Evolutionary conservation across 768 basidiomycete genomes (phyloP).

Genomic region (Tylopilus plumbeoviolaceoides): DNA sequence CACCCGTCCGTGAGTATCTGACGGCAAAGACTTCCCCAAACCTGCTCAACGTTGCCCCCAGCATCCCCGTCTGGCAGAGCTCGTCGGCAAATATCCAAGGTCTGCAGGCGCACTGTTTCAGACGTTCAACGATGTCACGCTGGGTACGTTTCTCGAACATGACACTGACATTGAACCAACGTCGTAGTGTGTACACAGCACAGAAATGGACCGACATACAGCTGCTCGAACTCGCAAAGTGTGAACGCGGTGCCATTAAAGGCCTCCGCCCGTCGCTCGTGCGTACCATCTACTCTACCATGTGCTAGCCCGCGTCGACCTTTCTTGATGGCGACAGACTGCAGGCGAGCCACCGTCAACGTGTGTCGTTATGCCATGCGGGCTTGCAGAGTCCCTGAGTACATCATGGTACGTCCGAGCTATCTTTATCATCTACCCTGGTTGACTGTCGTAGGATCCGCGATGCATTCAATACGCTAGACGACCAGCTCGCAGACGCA

Average conservation of each 20-base stretch:
- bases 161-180: background rate
- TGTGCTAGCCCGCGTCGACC: background rate
- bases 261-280: conserved; percentile 56
- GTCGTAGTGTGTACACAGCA: conserved; percentile 37
- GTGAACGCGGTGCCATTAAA: conserved; percentile 53
- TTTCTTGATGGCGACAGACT: conserved; percentile 34
- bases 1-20: conserved; percentile 23
- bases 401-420: conserved; percentile 49
- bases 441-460: conserved; percentile 43
- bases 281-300: conserved; percentile 5
- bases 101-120: conserved; percentile 64
- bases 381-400: conserved; percentile 61
- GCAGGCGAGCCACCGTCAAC: conserved; percentile 30
- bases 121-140: conserved; percentile 68
- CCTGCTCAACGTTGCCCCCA: conserved; percentile 20
- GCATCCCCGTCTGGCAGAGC: conserved; percentile 44
- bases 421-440: background rate
- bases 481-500: conserved; percentile 9
- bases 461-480: conserved; percentile 51
- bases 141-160: conserved; percentile 38
- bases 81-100: conserved; percentile 58
- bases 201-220: conserved; percentile 70
- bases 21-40: background rate
- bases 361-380: conserved; percentile 57
- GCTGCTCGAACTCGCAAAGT: conserved; percentile 55